These are phyloP conservation scores for Ophiobolus disseminans DNA, from an alignment of 2,329 filamentous ascomycete species.

Conservation along the genomic window DNA sequence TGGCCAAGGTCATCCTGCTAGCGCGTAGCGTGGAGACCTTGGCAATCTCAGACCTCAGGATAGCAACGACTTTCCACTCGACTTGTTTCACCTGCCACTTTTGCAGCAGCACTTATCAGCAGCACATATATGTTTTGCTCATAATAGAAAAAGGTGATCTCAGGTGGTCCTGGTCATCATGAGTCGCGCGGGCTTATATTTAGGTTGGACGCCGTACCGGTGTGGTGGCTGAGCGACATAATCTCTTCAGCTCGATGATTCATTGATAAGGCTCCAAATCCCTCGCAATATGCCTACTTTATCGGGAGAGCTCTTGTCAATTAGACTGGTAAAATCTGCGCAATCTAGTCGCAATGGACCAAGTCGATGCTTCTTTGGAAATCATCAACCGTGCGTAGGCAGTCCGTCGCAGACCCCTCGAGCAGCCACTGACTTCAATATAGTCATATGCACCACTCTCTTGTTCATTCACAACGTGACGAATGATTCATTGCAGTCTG, in stretches of 20 bases:
- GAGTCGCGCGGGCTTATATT: neutral
- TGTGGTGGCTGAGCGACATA: neutral
- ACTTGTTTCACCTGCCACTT: too few relatives aligned
- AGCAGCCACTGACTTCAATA: constrained; percentile 1
- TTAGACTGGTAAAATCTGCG: neutral
- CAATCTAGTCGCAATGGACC: neutral
- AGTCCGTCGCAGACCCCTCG: neutral
- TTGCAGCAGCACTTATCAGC: too few relatives aligned
- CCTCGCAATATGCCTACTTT: neutral
- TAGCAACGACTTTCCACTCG: too few relatives aligned
- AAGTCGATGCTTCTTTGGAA: neutral
- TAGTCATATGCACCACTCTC: constrained; percentile 20
- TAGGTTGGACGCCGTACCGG: neutral
- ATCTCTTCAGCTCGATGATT: neutral
- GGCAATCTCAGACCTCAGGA: too few relatives aligned
- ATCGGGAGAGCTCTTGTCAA: neutral
- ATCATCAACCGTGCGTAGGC: neutral
- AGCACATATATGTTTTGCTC: too few relatives aligned
- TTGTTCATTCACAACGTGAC: constrained; percentile 24
- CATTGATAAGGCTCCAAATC: neutral
- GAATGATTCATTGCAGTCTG: constrained; percentile 4
- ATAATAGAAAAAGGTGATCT: neutral
- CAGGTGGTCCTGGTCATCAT: neutral
- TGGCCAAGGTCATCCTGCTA: too few relatives aligned
- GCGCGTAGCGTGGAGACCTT: too few relatives aligned